phyloP scores from a whole-genome alignment of 495 filamentous ascomycete genomes.

The Aspergillus nanangensis region DNA sequence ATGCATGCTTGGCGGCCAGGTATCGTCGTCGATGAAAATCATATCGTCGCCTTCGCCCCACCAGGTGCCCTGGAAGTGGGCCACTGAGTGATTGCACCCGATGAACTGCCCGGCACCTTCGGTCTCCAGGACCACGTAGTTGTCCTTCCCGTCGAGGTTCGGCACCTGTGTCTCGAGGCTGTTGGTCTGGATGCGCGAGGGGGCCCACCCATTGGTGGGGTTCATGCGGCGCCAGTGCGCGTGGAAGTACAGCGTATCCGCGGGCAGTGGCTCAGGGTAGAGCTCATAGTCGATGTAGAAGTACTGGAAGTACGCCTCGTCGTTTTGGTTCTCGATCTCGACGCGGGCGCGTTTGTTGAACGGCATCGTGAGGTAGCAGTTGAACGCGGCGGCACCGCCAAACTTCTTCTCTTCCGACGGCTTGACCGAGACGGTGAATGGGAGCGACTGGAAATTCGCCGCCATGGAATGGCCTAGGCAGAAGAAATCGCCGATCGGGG shows the following conservation, averaged over 20 bases:
- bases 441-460: slow-evolving; percentile 18
- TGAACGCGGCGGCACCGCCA: slow-evolving; percentile 17
- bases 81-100: slow-evolving; percentile 21
- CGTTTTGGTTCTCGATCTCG: slow-evolving; percentile 17
- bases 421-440: slow-evolving; percentile 18
- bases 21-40: slow-evolving; percentile 25
- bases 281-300: slow-evolving; percentile 24
- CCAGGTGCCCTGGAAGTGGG: slow-evolving; percentile 18
- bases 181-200: slow-evolving; percentile 9
- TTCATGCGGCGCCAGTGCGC: slow-evolving; percentile 21
- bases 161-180: slow-evolving; percentile 6
- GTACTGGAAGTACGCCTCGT: slow-evolving; percentile 18
- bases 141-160: slow-evolving; percentile 7
- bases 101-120: slow-evolving; percentile 15
- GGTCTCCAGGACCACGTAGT: slow-evolving; percentile 14
- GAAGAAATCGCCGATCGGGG: slow-evolving; percentile 19
- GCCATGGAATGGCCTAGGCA: slow-evolving; percentile 18
- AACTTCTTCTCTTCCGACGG: slow-evolving; percentile 19
- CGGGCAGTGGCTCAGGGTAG: slow-evolving; percentile 14
- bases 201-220: slow-evolving; percentile 20
- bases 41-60: slow-evolving; percentile 24
- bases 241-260: slow-evolving; percentile 20
- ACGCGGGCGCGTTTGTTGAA: slow-evolving; percentile 19
- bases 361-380: slow-evolving; percentile 19
- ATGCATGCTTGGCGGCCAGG: slow-evolving; percentile 20